Evolutionary conservation across 495 filamentous ascomycete genomes (phyloP).

Genomic region (Bombardia bombarda): DNA sequence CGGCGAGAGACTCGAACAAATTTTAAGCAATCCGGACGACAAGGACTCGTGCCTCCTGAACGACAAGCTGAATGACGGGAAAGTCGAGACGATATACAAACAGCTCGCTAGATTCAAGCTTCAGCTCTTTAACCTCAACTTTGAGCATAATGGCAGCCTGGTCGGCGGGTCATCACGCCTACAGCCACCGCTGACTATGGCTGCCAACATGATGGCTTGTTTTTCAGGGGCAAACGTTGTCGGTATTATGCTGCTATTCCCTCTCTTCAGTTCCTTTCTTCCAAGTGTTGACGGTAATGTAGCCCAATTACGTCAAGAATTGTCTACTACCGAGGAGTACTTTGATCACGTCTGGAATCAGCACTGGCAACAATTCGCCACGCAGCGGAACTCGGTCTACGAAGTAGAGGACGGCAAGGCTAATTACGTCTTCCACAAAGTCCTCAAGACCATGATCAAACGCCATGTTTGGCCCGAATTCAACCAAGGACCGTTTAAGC

Average conservation of each 20-base stretch:
- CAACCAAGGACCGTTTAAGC: background rate
- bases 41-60: background rate
- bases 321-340: background rate
- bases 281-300: too few relatives aligned
- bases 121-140: background rate
- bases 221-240: background rate
- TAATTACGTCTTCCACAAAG: background rate
- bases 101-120: background rate
- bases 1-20: background rate
- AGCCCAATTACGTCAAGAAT: background rate
- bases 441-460: background rate
- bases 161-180: too few relatives aligned
- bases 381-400: background rate
- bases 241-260: too few relatives aligned
- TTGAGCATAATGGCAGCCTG: too few relatives aligned
- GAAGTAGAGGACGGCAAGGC: background rate
- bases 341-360: background rate
- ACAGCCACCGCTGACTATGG: background rate
- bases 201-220: background rate
- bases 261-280: too few relatives aligned
- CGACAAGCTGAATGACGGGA: background rate
- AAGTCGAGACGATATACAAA: background rate
- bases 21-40: background rate
- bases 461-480: background rate
- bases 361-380: background rate